Conservation (phyloP, 805 yeast species). For the Sungouiozyma intestinalis region DNA sequence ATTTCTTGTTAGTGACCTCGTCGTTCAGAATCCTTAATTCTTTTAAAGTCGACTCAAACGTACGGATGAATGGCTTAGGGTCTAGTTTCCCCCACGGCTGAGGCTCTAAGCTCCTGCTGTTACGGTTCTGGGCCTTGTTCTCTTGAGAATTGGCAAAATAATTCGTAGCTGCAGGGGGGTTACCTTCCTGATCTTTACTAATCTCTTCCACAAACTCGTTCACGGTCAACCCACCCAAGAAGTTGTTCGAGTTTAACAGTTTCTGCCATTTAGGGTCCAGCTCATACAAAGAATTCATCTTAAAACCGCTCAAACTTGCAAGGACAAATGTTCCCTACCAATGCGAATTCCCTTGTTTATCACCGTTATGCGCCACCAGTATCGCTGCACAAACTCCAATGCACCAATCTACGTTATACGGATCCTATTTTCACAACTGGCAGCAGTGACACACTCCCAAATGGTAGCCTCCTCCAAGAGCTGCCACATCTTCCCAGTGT, state of each 20-base stretch:
- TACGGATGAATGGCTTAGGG: conserved; percentile 89
- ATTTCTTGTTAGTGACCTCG: conserved; percentile 43
- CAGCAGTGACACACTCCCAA: too few species aligned
- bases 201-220: conserved; percentile 74
- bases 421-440: too few species aligned
- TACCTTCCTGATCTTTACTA: conserved; percentile 46
- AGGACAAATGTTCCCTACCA: too few species aligned
- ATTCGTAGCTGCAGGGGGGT: conserved; percentile 4
- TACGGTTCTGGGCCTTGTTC: neutral
- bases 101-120: neutral
- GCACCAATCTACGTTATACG: too few species aligned
- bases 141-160: neutral
- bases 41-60: conserved; percentile 75
- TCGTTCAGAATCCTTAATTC: conserved; percentile 54
- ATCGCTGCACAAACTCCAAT: too few species aligned
- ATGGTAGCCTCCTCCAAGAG: too few species aligned
- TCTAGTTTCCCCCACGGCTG: conserved; percentile 30
- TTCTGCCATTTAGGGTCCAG: conserved; percentile 52
- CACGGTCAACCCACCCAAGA: conserved; percentile 59
- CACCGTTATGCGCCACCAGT: too few species aligned
- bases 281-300: conserved; percentile 42
- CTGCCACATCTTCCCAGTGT: too few species aligned
- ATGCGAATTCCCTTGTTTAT: too few species aligned
- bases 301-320: too few species aligned
- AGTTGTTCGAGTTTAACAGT: conserved; percentile 49